Conservation (phyloP, 176 grass and related monocot genomes). For the Metroxylon sagu region DNA sequence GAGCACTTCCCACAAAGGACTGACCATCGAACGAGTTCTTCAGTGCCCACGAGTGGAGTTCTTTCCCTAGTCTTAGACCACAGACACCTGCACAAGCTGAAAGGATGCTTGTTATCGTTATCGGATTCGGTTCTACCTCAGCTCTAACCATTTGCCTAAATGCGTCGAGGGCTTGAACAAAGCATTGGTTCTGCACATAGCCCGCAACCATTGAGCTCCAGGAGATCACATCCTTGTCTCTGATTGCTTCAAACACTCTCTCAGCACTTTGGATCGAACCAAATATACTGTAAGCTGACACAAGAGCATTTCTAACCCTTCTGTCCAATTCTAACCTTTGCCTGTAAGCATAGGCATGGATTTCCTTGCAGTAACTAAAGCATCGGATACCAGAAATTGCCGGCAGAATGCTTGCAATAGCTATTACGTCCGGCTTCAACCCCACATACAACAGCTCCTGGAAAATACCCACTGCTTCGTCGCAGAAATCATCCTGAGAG, state of each 20-base stretch:
- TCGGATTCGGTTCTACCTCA: conserved; percentile 8
- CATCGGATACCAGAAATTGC: conserved; percentile 12
- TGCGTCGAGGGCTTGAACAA: conserved; percentile 8
- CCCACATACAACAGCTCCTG: conserved; percentile 8
- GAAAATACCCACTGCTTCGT: conserved; percentile 9
- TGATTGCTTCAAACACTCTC: background rate
- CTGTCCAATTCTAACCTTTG: conserved; percentile 6
- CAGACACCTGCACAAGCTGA: conserved; percentile 20
- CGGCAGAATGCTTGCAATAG: conserved; percentile 17
- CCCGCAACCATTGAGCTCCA: conserved; percentile 27
- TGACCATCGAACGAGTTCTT: conserved; percentile 19
- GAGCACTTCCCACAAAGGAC: conserved; percentile 11
- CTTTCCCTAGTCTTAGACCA: conserved; percentile 19
- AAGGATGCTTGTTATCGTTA: conserved; percentile 24
- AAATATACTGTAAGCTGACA: conserved; percentile 19
- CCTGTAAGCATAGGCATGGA: conserved; percentile 18
- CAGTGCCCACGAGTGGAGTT: conserved; percentile 18
- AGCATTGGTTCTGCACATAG: conserved; percentile 13
- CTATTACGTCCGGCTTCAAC: conserved; percentile 16
- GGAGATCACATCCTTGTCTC: conserved; percentile 24
- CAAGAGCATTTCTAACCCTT: conserved; percentile 18
- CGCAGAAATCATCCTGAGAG: conserved; percentile 10
- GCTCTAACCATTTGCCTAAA: conserved; percentile 14
- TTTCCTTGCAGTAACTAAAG: conserved; percentile 16
- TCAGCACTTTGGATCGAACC: conserved; percentile 7